Evolutionary conservation across 1,139 yeast species (phyloP).

Genomic region (Candida sp.): DNA sequence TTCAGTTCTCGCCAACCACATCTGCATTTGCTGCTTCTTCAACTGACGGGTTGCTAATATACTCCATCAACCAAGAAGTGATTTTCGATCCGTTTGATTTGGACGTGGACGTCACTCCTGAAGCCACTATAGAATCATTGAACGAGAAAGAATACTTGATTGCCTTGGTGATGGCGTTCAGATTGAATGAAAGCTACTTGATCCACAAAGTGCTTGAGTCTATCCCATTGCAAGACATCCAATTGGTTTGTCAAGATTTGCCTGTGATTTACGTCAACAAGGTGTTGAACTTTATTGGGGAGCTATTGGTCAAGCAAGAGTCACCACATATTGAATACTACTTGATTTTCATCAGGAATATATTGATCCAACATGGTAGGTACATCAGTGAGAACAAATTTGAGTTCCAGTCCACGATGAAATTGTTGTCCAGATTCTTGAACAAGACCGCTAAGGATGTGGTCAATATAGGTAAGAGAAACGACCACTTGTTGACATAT

Average conservation of each 20-base stretch:
- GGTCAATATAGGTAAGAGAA: conserved; percentile 56
- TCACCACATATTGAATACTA: conserved; percentile 88
- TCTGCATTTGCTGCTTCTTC: conserved; percentile 94
- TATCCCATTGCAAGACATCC: conserved; percentile 77
- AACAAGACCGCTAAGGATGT: conserved; percentile 79
- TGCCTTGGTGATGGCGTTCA: conserved; percentile 92
- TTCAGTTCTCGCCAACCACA: conserved; percentile 90
- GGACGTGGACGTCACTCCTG: conserved; percentile 92
- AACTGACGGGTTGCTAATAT: conserved; percentile 90
- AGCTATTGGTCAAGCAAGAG: conserved; percentile 56
- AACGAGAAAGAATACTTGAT: conserved; percentile 73
- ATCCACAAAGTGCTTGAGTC: conserved; percentile 76
- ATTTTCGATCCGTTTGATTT: conserved; percentile 95
- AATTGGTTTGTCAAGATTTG: conserved; percentile 64
- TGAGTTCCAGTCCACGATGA: conserved; percentile 67
- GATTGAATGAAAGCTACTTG: conserved; percentile 82
- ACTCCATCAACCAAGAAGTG: conserved; percentile 75
- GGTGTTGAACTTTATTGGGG: conserved; percentile 73
- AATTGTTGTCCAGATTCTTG: conserved; percentile 77
- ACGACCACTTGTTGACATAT: conserved; percentile 56
- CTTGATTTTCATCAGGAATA: conserved; percentile 75
- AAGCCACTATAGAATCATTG: conserved; percentile 65
- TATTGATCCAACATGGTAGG: conserved; percentile 77
- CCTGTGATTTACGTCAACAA: conserved; percentile 81
- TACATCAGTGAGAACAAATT: conserved; percentile 68